Evolutionary conservation across 768 basidiomycete genomes (phyloP), one percentile per base, ranked within the genome.

Genomic region (Suillus decipiens): DNA sequence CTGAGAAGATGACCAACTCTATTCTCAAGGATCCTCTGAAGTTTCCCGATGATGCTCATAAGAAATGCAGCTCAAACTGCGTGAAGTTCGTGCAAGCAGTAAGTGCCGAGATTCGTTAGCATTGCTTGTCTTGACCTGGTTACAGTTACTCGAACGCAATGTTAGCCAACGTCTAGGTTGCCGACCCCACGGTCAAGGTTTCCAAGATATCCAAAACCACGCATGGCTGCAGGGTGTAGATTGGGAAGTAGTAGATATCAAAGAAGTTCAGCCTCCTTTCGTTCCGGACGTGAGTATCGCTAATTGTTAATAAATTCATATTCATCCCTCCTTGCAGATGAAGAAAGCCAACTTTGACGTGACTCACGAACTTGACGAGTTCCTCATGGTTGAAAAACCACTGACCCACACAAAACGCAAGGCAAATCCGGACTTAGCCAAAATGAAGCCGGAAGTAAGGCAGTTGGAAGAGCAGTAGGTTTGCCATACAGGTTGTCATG

Each of bases 291-390:
- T 98, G 70, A 69, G 95, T 89, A 22, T 55, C 31, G n/a, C 45
- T 50, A 2, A 15, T 47, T 45, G 5, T 36, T 34, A 22, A 12
- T 56, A 11, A 45, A 19, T 11, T 66, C 3, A 71, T 60, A 34
- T 41, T 42, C 33, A 24, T 12, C 1, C 12, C 22, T n/a, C 28
- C 33, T 24, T 39, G 33, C 71, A 99, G 96, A 87, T 90, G 76
- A 95, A 96, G 74, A 90, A 90, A 76, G 93, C 95, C n/a, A 99
- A 99, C 75, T 99, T 99, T 75, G 96, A 99, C 72, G 90, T 97
- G 42, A 88, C 94, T 41, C 95, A 99, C 71, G 97, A 99, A 79
- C 85, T 99, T 11, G 96, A 99, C 73, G 97, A 99, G 75, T 91
- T 99, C 70, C 76, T 99, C 71, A 86, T 99, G 84, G 96, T 96